Evolutionary conservation across 2,329 filamentous ascomycete genomes (phyloP).

Genomic region (Phialophora expanda): DNA sequence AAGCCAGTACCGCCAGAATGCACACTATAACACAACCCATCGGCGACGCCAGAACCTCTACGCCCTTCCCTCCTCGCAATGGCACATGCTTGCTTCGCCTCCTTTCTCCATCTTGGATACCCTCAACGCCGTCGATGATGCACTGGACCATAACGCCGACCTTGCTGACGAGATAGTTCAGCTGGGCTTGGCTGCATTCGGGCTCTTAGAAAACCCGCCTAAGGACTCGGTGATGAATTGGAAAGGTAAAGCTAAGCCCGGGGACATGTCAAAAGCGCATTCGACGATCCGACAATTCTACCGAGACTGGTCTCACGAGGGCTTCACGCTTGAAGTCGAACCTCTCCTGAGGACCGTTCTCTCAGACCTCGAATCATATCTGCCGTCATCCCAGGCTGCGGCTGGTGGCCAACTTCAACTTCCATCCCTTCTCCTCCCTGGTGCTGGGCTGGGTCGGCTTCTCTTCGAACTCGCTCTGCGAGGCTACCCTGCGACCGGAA

Average conservation of each 20-base stretch:
- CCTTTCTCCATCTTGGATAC: slow-evolving; percentile 84
- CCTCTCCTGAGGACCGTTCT: slow-evolving; percentile 78
- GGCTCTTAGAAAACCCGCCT: slow-evolving; percentile 51
- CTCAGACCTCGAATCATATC: slow-evolving; percentile 62
- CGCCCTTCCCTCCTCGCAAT: slow-evolving; percentile 80
- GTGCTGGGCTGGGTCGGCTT: slow-evolving; percentile 83
- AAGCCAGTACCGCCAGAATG: slow-evolving; percentile 82
- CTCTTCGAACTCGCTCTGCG: slow-evolving; percentile 81
- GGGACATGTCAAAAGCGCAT: slow-evolving; percentile 86
- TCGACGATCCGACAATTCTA: slow-evolving; percentile 94
- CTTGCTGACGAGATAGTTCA: slow-evolving; percentile 78
- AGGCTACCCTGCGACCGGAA: slow-evolving; percentile 81
- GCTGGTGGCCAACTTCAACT: slow-evolving; percentile 47
- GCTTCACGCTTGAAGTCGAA: slow-evolving; percentile 69
- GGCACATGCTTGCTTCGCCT: slow-evolving; percentile 77
- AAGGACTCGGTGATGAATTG: slow-evolving; percentile 62
- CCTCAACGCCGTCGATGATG: slow-evolving; percentile 78
- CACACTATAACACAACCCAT: slow-evolving; percentile 91
- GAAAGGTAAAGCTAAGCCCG: slow-evolving; percentile 70
- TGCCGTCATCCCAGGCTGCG: slow-evolving; percentile 34
- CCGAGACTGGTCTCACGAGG: slow-evolving; percentile 88
- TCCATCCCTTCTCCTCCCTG: slow-evolving; percentile 79
- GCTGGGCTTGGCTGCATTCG: slow-evolving; percentile 67
- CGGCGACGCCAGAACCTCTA: slow-evolving; percentile 91
- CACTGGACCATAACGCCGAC: slow-evolving; percentile 86